Conservation (phyloP, 2,329 filamentous ascomycete genomes). For the Neofusicoccum sp. region DNA sequence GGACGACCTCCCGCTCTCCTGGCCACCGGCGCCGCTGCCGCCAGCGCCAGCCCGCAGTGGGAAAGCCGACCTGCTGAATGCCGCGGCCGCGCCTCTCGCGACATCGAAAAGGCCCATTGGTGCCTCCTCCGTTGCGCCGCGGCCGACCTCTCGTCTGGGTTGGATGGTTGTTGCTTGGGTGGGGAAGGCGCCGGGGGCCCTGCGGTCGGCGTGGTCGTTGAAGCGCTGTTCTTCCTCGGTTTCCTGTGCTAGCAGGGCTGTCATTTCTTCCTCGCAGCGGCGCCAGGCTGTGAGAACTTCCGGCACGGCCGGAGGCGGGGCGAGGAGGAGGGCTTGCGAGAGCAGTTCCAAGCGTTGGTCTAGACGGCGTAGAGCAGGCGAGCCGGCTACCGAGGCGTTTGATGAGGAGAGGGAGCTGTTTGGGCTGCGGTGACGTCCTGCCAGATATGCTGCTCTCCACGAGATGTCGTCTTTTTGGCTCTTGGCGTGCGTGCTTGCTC, state of each 20-base stretch:
- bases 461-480: constrained; percentile 64
- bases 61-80: constrained; percentile 51
- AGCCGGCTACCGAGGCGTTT: constrained; percentile 41
- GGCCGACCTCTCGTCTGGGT: constrained; percentile 45
- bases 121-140: constrained; percentile 49
- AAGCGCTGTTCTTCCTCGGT: constrained; percentile 70
- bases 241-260: constrained; percentile 66
- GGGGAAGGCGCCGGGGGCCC: constrained; percentile 52
- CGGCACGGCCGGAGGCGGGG: constrained; percentile 69
- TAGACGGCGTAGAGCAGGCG: constrained; percentile 65
- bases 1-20: constrained; percentile 17
- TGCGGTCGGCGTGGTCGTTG: constrained; percentile 65
- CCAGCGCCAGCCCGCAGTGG: constrained; percentile 40
- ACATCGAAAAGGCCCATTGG: constrained; percentile 59
- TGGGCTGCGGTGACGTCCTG: constrained; percentile 67
- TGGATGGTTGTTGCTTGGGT: constrained; percentile 36
- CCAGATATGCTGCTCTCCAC: constrained; percentile 77
- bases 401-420: constrained; percentile 30
- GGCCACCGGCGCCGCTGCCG: constrained; percentile 24
- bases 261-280: constrained; percentile 76
- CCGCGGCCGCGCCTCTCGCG: constrained; percentile 52
- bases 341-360: constrained; percentile 83
- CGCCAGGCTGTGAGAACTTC: constrained; percentile 77
- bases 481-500: constrained; percentile 2
- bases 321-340: constrained; percentile 72